phyloP scores from a whole-genome alignment of 768 basidiomycete genomes.

The Mycena vitilis region DNA sequence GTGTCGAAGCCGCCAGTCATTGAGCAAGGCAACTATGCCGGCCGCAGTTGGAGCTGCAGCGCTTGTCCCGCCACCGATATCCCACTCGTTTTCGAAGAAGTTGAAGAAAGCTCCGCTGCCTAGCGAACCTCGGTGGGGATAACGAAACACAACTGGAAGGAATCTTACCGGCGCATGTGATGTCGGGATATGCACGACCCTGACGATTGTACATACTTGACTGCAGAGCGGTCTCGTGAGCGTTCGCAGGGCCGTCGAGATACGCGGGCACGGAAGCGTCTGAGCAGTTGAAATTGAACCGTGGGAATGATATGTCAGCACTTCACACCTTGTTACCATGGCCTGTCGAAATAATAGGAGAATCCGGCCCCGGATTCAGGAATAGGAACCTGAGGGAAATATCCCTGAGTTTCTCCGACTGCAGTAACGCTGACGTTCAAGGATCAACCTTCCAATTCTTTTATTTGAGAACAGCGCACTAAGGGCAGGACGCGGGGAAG shows the following conservation, averaged over 20 bases:
- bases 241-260: conserved; percentile 33
- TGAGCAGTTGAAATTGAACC: not conserved
- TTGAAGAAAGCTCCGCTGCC: conserved; percentile 47
- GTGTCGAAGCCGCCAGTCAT: conserved; percentile 51
- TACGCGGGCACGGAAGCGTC: conserved; percentile 36
- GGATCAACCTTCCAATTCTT: conserved; percentile 11
- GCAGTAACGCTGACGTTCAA: conserved; percentile 26
- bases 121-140: not conserved
- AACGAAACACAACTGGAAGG: conserved; percentile 32
- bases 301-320: conserved; percentile 1
- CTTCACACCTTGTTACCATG: conserved; percentile 48
- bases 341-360: conserved; percentile 52
- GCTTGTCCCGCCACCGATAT: conserved; percentile 49
- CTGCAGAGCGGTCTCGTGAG: conserved; percentile 39
- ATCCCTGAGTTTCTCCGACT: conserved; percentile 22
- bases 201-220: conserved; percentile 45
- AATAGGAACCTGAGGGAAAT: conserved; percentile 1
- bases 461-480: conserved; percentile 25
- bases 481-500: conserved; percentile 37
- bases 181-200: conserved; percentile 51
- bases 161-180: conserved; percentile 44
- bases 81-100: conserved; percentile 42
- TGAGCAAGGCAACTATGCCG: conserved; percentile 52
- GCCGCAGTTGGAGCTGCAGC: conserved; percentile 51
- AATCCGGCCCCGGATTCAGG: conserved; percentile 51